Base-by-base conservation (phyloP, 257 asterid species). In the Nyctanthes arbortristis region DNA sequence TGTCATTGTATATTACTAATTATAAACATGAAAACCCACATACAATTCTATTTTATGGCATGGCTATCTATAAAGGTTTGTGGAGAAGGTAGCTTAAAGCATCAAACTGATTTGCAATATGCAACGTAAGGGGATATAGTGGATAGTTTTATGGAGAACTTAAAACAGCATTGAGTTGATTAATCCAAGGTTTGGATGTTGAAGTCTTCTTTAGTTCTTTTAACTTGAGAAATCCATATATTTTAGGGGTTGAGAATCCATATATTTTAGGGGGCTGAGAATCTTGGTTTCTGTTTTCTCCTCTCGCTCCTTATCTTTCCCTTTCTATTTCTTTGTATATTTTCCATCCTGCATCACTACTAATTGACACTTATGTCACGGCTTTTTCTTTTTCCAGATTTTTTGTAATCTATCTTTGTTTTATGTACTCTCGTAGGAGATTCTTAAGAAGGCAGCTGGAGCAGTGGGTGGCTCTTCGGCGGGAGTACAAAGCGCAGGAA, bases 401-500 rank as follows among this genome's bases (percentile, higher is more conserved):
- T 67, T 75, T 36, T 52, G 47, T 63, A 61, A 69, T 74, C 56
- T 35, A 37, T 73, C 8, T 31, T n/a, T 71, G 22, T n/a, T n/a
- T 65, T 67, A 25, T 71, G 59, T 69, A 66, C 30, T 27, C 63
- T 77, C 73, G 40, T 78, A 91, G 97, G 93, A 82, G 75, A 79
- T 87, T 77, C 75, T 86, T 72, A 84, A 87, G 84, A 93, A 80
- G 85, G 83, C 83, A 68, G 82, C 94, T 61, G 84, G 79, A 71
- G 78, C 79, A 75, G 47, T 79, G 40, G 69, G 49, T 52, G 78
- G 79, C 43, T 77, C 90, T 73, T 65, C 43, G 37, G 68, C 82
- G 58, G 83, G 85, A 77, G 45, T 68, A 56, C 78, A 79, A 63
- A 75, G 29, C 31, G 72, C 74, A 56, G 84, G 63, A 66, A 84